Percentiles rank a stretch among this genome's conserved stretches.
Conservation (phyloP, 306 rosid genomes). For the Phaseolus lunatus region DNA sequence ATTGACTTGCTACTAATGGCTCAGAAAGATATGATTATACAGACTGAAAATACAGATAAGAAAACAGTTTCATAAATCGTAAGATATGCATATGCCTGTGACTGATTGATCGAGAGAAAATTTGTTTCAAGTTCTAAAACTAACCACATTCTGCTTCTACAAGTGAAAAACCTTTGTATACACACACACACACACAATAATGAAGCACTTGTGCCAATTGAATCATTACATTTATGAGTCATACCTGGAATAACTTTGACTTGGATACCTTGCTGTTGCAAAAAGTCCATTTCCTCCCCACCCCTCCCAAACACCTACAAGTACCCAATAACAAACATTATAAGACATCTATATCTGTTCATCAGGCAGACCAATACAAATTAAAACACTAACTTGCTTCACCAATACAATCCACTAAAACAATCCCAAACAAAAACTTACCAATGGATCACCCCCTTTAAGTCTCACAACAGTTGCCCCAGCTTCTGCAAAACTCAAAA, state of each 20-base stretch:
- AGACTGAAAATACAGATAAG: background rate
- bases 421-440: conserved; percentile 51
- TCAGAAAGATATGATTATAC: background rate
- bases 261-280: conserved; percentile 87
- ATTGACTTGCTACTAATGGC: conserved; percentile 22
- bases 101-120: conserved; percentile 12
- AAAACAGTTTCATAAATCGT: background rate
- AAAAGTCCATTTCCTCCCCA: conserved; percentile 98
- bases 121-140: conserved; percentile 16
- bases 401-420: background rate
- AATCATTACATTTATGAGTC: conserved; percentile 16
- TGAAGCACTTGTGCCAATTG: conserved; percentile 3
- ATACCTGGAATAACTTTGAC: conserved; percentile 97
- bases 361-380: conserved; percentile 24
- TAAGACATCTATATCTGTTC: background rate
- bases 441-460: conserved; percentile 99
- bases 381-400: background rate
- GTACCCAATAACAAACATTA: conserved; percentile 19
- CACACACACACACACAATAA: background rate
- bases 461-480: conserved; percentile 95
- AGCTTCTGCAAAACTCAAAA: conserved; percentile 94
- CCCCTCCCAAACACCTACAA: conserved; percentile 97
- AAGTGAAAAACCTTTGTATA: background rate
- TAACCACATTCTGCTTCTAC: background rate
- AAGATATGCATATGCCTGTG: conserved; percentile 16